Base-by-base conservation (phyloP, 805 yeast species). In the Jamesozyma jinghongensis region DNA sequence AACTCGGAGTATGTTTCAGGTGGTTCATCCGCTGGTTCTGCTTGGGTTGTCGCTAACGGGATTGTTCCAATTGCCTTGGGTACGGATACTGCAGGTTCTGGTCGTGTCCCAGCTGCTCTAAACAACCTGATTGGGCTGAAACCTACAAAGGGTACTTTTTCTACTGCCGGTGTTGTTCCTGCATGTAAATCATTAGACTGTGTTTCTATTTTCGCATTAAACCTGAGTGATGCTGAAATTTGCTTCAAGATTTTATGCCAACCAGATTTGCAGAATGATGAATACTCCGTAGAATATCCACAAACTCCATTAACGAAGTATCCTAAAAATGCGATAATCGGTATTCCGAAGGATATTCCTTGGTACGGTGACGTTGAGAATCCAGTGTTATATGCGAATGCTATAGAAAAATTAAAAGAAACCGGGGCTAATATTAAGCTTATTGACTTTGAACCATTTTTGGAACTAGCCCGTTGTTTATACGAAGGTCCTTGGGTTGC, bases 401-500 rank as follows among this genome's bases (percentile, higher is more conserved):
- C 95, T 2, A 70, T 88, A 17, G 72, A 71, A 19, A 63, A 64
- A 32, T 67, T 81, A 44, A 61, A 67, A 32, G 52, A 65, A 32
- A 52, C 73, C 13, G 83, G 85, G 38, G 84, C 81, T 33, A 73
- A 73, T 40, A 63, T 85, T 22, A 71, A 75, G 18, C 66, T 77
- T 10, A 61, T 79, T 33, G 88, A 86, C 62, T 88, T 90, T 59
- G 62, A 79, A 14, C 84, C 87, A 3, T 68, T 90, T 32, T 68
- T 85, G 45, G 83, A 82, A 29, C 70, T 90, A 42, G 98, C 97
- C 14, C 76, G 76, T 51, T 84, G 92, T 56, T 71, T 90, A 29
- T 90, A 90, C 59, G 97, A 90, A 57, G 98, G 98, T 43, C 84
- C 97, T n/a, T 90, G 98, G 98, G 97, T 90, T 10, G 85, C 94